Conservation (phyloP, 805 yeast genomes). For the Kregervanrija delftensis region DNA sequence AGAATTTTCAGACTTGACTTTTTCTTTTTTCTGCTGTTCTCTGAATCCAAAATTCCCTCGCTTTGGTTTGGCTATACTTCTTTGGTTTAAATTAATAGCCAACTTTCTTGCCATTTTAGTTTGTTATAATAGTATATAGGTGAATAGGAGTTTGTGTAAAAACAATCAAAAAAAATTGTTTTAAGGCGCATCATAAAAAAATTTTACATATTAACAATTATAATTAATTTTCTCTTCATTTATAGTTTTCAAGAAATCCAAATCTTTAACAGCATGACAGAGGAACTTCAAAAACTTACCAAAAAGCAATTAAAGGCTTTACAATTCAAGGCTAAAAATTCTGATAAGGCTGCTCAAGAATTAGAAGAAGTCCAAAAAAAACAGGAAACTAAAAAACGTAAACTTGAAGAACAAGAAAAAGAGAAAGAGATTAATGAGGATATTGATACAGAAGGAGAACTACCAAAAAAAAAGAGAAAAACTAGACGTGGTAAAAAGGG, state of each 20-base stretch:
- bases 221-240: background rate
- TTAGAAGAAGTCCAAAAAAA: constrained; percentile 22
- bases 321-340: constrained; percentile 38
- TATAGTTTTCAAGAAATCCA: background rate
- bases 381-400: constrained; percentile 13
- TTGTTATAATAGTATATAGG: background rate
- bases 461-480: constrained; percentile 57
- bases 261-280: constrained; percentile 1
- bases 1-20: background rate
- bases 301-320: constrained; percentile 62
- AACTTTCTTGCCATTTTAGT: constrained; percentile 9
- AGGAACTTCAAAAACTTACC: constrained; percentile 39
- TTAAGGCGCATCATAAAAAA: constrained; percentile 3
- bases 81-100: constrained; percentile 8
- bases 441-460: constrained; percentile 22
- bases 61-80: background rate
- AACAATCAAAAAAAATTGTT: background rate
- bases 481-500: constrained; percentile 76
- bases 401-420: constrained; percentile 23
- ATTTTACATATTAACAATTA: background rate
- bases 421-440: constrained; percentile 21
- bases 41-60: background rate
- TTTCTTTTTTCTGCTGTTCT: background rate
- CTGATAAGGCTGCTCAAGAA: constrained; percentile 31
- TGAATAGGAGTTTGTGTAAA: background rate